A percentile compares a stretch with the other conserved stretches of the same genome.
Conservation (phyloP, 495 filamentous ascomycete genomes). For the Neurospora sp. region DNA sequence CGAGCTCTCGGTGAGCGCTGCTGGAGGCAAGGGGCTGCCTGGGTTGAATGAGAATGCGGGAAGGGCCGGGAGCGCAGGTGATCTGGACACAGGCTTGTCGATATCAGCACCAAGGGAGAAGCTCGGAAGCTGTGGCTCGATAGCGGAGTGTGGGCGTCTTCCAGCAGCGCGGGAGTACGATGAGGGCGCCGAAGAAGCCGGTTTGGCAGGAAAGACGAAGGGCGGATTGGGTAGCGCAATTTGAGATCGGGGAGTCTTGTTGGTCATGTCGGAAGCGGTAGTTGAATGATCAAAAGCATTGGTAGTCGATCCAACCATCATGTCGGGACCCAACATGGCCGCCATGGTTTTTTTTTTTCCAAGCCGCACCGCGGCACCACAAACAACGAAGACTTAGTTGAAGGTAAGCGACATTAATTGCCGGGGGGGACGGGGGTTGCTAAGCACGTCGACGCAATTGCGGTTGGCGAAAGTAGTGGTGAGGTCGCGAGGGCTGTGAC, state of each 20-base stretch:
- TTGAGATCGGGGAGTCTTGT: slow-evolving; percentile 38
- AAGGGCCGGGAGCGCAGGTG: slow-evolving; percentile 47
- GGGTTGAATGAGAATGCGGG: slow-evolving; percentile 61
- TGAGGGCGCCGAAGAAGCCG: slow-evolving; percentile 32
- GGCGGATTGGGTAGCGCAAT: slow-evolving; percentile 56
- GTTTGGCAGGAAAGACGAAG: slow-evolving; percentile 13
- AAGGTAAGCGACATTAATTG: slow-evolving; percentile 31
- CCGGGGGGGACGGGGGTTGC: background rate
- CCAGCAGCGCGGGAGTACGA: slow-evolving; percentile 35
- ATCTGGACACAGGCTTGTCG: slow-evolving; percentile 13
- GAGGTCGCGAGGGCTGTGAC: slow-evolving; percentile 5
- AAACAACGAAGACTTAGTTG: slow-evolving; percentile 27
- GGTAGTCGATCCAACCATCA: slow-evolving; percentile 22
- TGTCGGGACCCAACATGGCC: slow-evolving; percentile 27
- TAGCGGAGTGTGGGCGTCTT: slow-evolving; percentile 37
- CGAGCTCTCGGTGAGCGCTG: slow-evolving; percentile 16
- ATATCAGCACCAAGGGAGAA: slow-evolving; percentile 11
- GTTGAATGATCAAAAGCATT: slow-evolving; percentile 14
- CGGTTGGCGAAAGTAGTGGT: background rate
- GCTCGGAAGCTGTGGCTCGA: slow-evolving; percentile 23
- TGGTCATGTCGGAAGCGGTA: slow-evolving; percentile 7
- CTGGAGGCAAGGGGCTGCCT: slow-evolving; percentile 23
- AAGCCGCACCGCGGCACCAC: slow-evolving; percentile 39
- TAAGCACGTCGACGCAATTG: background rate
- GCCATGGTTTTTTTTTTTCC: slow-evolving; percentile 34